A percentile compares a stretch with the other conserved stretches of the same genome.
Evolutionary conservation across 2,329 filamentous ascomycete genomes (phyloP).

Genomic region (Aspergillus jensenii): DNA sequence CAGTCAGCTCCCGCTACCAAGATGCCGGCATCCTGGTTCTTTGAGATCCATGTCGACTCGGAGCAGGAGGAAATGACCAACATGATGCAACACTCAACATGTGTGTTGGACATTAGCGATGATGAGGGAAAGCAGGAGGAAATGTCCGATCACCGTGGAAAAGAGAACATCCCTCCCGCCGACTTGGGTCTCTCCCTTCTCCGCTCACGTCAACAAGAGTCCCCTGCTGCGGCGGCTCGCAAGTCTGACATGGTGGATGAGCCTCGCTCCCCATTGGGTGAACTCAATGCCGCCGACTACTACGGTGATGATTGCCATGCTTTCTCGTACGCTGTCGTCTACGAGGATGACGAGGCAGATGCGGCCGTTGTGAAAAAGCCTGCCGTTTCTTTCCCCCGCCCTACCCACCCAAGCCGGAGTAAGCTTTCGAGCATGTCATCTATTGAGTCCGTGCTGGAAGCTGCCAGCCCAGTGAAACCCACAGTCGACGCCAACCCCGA

Average conservation of each 20-base stretch:
- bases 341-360: slow-evolving; percentile 54
- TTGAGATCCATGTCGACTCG: slow-evolving; percentile 92
- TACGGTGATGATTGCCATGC: slow-evolving; percentile 67
- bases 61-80: slow-evolving; percentile 89
- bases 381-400: slow-evolving; percentile 7
- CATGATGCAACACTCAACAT: slow-evolving; percentile 85
- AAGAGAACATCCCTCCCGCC: slow-evolving; percentile 86
- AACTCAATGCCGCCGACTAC: slow-evolving; percentile 67
- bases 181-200: slow-evolving; percentile 62
- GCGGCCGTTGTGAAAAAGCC: slow-evolving; percentile 18
- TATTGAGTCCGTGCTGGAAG: slow-evolving; percentile 27
- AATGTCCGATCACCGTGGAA: slow-evolving; percentile 58
- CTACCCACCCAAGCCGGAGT: slow-evolving; percentile 13
- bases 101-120: slow-evolving; percentile 82
- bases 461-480: slow-evolving; percentile 14
- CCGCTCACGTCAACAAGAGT: slow-evolving; percentile 22
- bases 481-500: slow-evolving; percentile 45
- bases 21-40: slow-evolving; percentile 65
- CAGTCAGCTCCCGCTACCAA: slow-evolving; percentile 53
- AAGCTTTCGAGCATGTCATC: slow-evolving; percentile 26
- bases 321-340: slow-evolving; percentile 60
- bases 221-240: slow-evolving; percentile 27
- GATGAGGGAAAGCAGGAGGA: slow-evolving; percentile 67
- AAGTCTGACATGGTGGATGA: slow-evolving; percentile 62
- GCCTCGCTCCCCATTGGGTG: slow-evolving; percentile 64